Base-by-base conservation (phyloP, 208 protist species). In the Wallacemonas sp. region DNA sequence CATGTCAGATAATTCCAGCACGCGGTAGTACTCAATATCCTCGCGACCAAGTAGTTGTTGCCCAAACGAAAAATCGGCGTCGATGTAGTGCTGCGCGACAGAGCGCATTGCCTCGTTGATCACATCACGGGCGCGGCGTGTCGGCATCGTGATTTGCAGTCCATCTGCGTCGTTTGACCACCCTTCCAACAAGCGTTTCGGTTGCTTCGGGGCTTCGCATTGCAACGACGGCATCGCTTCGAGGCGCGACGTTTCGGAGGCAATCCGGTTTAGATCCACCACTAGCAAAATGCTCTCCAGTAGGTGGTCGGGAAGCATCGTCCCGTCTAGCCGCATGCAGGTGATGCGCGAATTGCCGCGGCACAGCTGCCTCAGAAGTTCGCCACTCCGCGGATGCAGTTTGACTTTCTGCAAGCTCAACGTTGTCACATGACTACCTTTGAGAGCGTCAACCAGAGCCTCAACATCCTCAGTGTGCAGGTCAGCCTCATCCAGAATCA, bases 401-500 rank as follows among this genome's bases (percentile, higher is more conserved):
- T 68, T 62, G 14, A 88, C 73, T 30, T 76, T 60, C 17, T 65
- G 71, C 32, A 91, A 58, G 29, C 75, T 82, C 17, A 91, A 26
- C 43, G 57, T 62, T 2, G 34, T 62, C 2, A 91, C 76, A 36
- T 71, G 80, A 19, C 76, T 75, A 2, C 62, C 61, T 23, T 72
- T 64, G 27, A 91, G 47, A 39, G 61, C 39, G 16, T 63, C 33
- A 52, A 80, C 78, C 16, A 91, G 55, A 24, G 41, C 23, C 14
- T 68, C 46, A n/a, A 81, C 56, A 27, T 87, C 72, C 1, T 68
- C 57, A 1, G 57, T 66, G 12, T 56, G 32, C 24, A 84, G 19
- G 27, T 70, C 32, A 36, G 73, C 68, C n/a, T 74, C 81, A 54
- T 80, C 79, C 16, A 91, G 41, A 63, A 80, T 61, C 3, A 91